phyloP scores from a whole-genome alignment of 176 grass and related monocot genomes.

The Aegilops tauschii region DNA sequence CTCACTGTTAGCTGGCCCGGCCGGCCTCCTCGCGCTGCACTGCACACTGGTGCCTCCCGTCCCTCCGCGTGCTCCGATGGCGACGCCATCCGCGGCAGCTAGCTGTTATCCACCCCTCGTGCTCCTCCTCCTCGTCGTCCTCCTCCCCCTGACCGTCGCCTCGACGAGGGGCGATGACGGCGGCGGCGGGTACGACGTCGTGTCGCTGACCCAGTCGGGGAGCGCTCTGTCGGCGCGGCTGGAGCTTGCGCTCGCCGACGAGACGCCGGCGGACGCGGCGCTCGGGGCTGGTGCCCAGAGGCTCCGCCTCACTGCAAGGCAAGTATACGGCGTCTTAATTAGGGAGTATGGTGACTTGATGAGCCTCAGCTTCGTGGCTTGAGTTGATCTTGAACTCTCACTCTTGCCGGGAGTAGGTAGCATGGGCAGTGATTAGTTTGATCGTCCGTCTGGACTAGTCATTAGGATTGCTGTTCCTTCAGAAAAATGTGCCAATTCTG shows the following conservation, averaged over 20 bases:
- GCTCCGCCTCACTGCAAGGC: conserved; percentile 60
- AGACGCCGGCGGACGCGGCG: background rate
- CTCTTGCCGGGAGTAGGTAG: too few relatives aligned
- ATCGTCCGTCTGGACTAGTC: too few relatives aligned
- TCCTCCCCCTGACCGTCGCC: background rate
- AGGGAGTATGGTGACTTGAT: background rate
- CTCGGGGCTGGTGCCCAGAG: conserved; percentile 44
- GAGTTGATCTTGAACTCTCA: too few relatives aligned
- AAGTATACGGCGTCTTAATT: background rate
- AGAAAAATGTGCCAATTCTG: background rate
- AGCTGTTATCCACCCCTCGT: background rate
- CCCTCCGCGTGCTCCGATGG: background rate
- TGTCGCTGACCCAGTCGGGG: background rate
- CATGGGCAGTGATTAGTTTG: too few relatives aligned
- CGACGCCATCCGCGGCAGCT: background rate
- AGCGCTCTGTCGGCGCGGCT: conserved; percentile 45
- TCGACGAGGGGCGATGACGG: background rate
- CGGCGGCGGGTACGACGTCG: conserved; percentile 46
- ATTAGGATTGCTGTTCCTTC: background rate
- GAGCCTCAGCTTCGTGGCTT: background rate
- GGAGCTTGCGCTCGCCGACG: conserved; percentile 41
- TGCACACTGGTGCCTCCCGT: background rate
- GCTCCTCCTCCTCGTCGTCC: background rate
- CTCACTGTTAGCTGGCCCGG: background rate
- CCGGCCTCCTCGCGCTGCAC: background rate